Evolutionary conservation across 2,329 filamentous ascomycete species (phyloP).

Genomic region (Chrysosporium keratinophilum): DNA sequence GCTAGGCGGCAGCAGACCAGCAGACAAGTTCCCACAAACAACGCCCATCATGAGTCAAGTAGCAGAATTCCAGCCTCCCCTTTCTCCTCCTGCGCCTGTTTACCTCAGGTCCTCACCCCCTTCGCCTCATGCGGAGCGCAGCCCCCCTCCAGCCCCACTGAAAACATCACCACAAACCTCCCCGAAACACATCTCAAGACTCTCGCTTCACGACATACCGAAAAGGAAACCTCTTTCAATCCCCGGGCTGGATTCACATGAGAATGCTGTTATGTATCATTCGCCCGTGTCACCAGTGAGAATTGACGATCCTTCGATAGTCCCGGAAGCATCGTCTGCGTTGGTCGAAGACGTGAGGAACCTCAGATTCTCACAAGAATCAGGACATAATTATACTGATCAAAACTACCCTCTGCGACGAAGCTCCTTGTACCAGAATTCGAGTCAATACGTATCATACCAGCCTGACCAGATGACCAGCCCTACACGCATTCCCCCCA

Average conservation of each 20-base stretch:
- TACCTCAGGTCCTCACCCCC: conserved; percentile 34
- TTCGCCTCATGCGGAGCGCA: conserved; percentile 17
- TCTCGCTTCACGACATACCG: conserved; percentile 13
- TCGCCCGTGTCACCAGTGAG: conserved; percentile 28
- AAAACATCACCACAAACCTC: conserved; percentile 15
- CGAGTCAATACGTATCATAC: background rate
- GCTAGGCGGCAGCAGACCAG: background rate
- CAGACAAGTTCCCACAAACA: background rate
- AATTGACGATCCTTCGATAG: conserved; percentile 22
- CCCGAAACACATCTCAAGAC: conserved; percentile 18
- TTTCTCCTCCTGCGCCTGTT: conserved; percentile 36
- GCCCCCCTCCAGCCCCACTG: conserved; percentile 16
- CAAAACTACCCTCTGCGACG: conserved; percentile 3
- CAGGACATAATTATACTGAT: background rate
- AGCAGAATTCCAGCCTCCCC: conserved; percentile 19
- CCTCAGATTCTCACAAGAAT: conserved; percentile 11
- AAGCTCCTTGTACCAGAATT: background rate
- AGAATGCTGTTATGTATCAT: conserved; percentile 23
- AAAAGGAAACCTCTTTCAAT: conserved; percentile 22
- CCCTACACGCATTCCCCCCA: conserved; percentile 14
- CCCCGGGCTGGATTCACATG: conserved; percentile 17
- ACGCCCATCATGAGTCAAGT: background rate
- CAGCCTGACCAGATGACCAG: conserved; percentile 10
- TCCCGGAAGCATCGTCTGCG: conserved; percentile 24
- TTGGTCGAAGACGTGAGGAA: conserved; percentile 22